These are phyloP conservation scores for Paramecium caudatum DNA, from an alignment of 73 alveolate genomes.

Conservation along the genomic window DNA sequence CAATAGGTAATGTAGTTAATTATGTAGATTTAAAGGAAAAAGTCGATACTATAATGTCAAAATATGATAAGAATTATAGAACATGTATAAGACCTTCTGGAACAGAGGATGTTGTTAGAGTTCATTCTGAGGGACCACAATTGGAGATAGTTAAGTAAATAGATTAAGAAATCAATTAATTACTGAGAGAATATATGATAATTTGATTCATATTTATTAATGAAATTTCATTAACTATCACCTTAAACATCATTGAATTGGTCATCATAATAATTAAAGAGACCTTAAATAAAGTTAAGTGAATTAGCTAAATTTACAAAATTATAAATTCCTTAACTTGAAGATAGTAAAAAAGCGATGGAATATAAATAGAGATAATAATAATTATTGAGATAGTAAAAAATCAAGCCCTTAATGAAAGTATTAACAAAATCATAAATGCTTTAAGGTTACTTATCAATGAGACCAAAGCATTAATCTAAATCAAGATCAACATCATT, in stretches of 20 bases:
- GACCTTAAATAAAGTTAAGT: conserved; percentile 7
- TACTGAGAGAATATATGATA: conserved; percentile 1
- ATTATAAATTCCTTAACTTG: neutral
- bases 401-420: neutral
- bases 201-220: conserved; percentile 14
- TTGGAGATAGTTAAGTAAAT: neutral
- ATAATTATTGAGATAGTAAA: neutral
- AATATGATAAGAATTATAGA: conserved; percentile 81
- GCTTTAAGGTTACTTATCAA: neutral
- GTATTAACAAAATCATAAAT: neutral
- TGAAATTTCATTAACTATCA: conserved; percentile 13
- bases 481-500: conserved; percentile 29
- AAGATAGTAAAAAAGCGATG: neutral
- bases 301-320: conserved; percentile 12
- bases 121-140: conserved; percentile 87
- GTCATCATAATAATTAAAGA: neutral
- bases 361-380: conserved; percentile 15
- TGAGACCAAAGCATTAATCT: conserved; percentile 10
- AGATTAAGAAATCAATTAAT: neutral
- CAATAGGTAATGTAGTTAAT: conserved; percentile 75
- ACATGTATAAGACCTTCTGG: conserved; percentile 94
- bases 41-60: conserved; percentile 79
- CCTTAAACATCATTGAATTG: conserved; percentile 7
- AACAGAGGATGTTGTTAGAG: conserved; percentile 91
- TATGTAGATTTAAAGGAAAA: conserved; percentile 83